phyloP scores from a whole-genome alignment of 2,329 filamentous ascomycete species.

The Fusarium armeniacum region DNA sequence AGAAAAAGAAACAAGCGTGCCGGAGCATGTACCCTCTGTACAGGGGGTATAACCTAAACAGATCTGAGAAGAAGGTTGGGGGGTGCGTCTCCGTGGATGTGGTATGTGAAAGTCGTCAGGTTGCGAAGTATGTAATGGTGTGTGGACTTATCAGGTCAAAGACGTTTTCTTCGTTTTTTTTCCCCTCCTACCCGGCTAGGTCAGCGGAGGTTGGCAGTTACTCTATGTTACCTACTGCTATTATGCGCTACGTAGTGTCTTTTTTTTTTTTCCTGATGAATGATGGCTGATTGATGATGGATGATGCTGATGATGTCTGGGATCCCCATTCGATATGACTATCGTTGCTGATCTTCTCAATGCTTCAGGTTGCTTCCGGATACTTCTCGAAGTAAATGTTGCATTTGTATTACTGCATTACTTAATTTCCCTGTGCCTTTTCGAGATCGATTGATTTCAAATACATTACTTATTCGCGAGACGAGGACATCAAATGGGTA shows the following conservation, averaged over 20 bases:
- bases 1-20: conserved; percentile 34
- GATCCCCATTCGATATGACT: conserved; percentile 22
- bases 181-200: conserved; percentile 10
- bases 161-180: conserved; percentile 42
- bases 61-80: conserved; percentile 13
- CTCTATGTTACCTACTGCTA: not conserved
- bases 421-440: not conserved
- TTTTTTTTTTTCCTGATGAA: conserved; percentile 32
- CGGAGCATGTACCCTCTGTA: conserved; percentile 20
- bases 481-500: not conserved
- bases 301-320: conserved; percentile 40
- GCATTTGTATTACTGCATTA: not conserved
- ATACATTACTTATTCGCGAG: conserved; percentile 23
- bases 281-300: conserved; percentile 40
- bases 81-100: conserved; percentile 8
- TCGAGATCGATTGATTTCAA: conserved; percentile 32
- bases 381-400: conserved; percentile 15
- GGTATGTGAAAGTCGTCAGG: conserved; percentile 25
- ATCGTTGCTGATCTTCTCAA: conserved; percentile 37
- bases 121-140: conserved; percentile 24
- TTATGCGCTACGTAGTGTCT: conserved; percentile 22
- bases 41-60: conserved; percentile 31
- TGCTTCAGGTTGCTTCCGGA: conserved; percentile 35
- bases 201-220: conserved; percentile 31
- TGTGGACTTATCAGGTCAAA: conserved; percentile 33